Base-by-base conservation (phyloP, 1,284 basidiomycete genomes). In the Rhodotorula mucilaginosa region DNA sequence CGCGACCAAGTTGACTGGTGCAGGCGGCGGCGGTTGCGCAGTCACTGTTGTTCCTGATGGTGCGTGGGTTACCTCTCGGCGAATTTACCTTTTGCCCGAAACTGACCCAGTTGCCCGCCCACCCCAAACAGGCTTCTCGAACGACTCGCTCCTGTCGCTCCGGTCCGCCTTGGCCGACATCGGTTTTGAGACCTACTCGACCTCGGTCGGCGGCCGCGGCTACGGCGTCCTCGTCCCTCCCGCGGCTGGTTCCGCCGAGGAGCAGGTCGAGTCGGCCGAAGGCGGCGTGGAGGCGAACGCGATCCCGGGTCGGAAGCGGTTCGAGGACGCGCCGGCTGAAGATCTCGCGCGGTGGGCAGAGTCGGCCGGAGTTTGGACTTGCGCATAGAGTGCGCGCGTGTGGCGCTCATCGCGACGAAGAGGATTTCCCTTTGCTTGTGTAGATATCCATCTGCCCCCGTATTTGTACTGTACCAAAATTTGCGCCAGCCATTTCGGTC, bases 11-110 rank as follows among this genome's bases (percentile, higher is more conserved):
- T 83, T 99, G 66, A 99, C 97, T 3, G 97, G 97, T 56, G 96
- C 97, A 4, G 97, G 97, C n/a, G 97, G 97, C 44, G 97, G 97
- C 23, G 97, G 97, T 23, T 99, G 97, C 79, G 91, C 96, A 3
- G 93, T 99, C 44, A 98, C 95, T 8, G 87, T 99, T 48, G 85
- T 99, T 64, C 95, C 95, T 63, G 93, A 97, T 82, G 87, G 93
- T 83, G 65, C 77, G 82, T 76, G 26, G 34, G 29, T 58, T n/a
- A 3, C 19, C 19, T 3, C 56, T 34, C 34, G 34, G 34, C 34
- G 5, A 34, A 34, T n/a, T n/a, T n/a, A 34, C 5, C 1, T 6
- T 34, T 7, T 7, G 34, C 34, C 34, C 34, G 34, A 21, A 15
- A 16, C 13, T 57, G 56, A 18, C 21, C 21, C 34, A 34, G 29